Base-by-base conservation (phyloP, 2,329 filamentous ascomycete species). In the Phaeosphaeriaceae sp. region DNA sequence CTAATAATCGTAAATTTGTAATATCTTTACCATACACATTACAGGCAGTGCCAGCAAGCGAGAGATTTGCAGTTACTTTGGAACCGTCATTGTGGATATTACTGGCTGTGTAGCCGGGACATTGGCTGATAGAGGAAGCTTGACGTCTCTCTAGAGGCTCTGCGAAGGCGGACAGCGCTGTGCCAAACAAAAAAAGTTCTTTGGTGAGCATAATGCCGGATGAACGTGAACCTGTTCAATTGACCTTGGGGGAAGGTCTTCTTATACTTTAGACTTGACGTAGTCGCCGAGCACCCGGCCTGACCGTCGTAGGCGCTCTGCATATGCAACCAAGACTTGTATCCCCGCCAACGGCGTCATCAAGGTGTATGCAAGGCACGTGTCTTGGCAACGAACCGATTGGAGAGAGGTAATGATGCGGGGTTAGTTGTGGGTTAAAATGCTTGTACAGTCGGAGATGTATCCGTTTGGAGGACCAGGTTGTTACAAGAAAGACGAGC, bases 101-200 rank as follows among this genome's bases (percentile, higher is more conserved):
- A 36, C 78, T 81, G 1, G 86, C 87, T 28, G 68, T 79, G 73
- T 90, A 91, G 3, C 88, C 88, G 0, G 86, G 86, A 64, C 88
- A 91, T 16, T 29, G 41, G 6, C 61, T 58, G 17, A 67, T 49
- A 16, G 61, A 58, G 17, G 52, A 45, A 39, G 47, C 54, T 33
- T 66, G 64, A 21, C 61, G 64, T 36, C 45, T 46, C 9, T 41
- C 55, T 21, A 67, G 37, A 13, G 47, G 47, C 15, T 43, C 50
- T 16, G 57, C 60, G 30, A 65, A 42, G 4, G 53, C 57, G 20
- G 64, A 47, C 28, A 61, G 39, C 4, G 60, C 61, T n/a, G 55
- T 49, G 20, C 59, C 60, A 20, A 67, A 53, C 34, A 64, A 41
- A n/a, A 67, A 33, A 30, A 63, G 54, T 23, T 42, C 56, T 53